Evolutionary conservation across 208 protist species (phyloP), one percentile per base, ranked within the genome.

Genomic region (Acanthamoeba castellanii): DNA sequence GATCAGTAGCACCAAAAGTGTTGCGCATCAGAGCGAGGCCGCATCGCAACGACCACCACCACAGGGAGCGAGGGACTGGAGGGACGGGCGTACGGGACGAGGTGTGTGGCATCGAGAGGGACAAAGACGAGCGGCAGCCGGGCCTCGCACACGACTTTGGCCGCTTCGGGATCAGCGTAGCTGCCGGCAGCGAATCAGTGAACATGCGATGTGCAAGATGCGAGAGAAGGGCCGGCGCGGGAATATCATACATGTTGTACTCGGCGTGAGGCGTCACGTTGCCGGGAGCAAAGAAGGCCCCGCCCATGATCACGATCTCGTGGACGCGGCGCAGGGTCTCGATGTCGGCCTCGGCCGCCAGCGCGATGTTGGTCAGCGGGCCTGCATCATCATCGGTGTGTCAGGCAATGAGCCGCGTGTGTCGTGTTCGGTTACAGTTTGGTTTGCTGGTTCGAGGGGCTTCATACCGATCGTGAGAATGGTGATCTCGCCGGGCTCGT

Each of bases 291-390:
- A 85, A 85, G 42, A 85, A 85, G 22, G 76, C 76, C 18, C 76
- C 76, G 34, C 76, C 76, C 76, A 85, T 85, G 76, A 85, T 85
- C 27, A 85, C 76, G 76, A 85, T 85, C 47, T 85, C 76, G 34
- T 85, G 5, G 47, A 57, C 76, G 0, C 76, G 76, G 20, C 76
- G 76, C 42, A 85, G 42, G 34, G 76, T 32, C 22, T n/a, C 76
- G 34, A 85, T 85, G 47, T 85, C 76, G n/a, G 76, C 47, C 76
- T 85, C 76, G 45, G 42, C 76, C 9, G 76, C 76, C 42, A 85
- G 27, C 16, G 76, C 76, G 47, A 85, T 85, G 76, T 85, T 85
- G 76, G 76, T 85, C n/a, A 85, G 42, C 47, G 76, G 76, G 6
- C 76, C 76, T 85, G 59, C 3, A 2, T 2, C 13, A 55, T 55